Evolutionary conservation across 495 filamentous ascomycete genomes (phyloP).

Genomic region (Neurospora sublineolata): DNA sequence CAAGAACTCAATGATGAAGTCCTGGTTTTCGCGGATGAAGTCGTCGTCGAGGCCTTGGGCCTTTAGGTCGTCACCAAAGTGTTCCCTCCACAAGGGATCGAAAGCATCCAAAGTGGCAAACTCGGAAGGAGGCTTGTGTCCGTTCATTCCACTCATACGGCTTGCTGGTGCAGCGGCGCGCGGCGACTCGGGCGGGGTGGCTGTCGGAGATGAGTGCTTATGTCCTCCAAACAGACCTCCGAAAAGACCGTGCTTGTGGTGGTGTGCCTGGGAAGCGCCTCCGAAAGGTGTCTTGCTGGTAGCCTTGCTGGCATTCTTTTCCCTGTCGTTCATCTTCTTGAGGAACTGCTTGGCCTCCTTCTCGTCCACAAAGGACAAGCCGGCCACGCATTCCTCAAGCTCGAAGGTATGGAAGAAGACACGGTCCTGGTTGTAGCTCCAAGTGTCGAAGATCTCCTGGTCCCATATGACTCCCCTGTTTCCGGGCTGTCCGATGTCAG

Average conservation of each 20-base stretch:
- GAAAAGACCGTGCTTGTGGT: conserved; percentile 38
- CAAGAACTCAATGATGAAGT: conserved; percentile 89
- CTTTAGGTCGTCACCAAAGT: conserved; percentile 66
- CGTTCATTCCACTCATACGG: conserved; percentile 32
- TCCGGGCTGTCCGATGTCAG: conserved; percentile 45
- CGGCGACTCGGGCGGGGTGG: conserved; percentile 38
- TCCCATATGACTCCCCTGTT: conserved; percentile 93
- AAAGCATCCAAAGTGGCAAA: conserved; percentile 64
- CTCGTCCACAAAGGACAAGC: conserved; percentile 84
- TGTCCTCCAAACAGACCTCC: conserved; percentile 61
- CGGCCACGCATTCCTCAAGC: conserved; percentile 79
- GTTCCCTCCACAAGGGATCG: conserved; percentile 74
- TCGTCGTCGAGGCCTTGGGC: conserved; percentile 87
- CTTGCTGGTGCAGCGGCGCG: conserved; percentile 36
- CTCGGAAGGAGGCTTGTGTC: conserved; percentile 30
- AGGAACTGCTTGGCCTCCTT: conserved; percentile 91
- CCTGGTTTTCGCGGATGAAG: conserved; percentile 81
- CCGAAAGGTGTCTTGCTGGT: conserved; percentile 70
- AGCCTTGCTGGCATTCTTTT: conserved; percentile 84
- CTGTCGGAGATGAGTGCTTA: conserved; percentile 49
- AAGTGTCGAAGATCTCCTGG: conserved; percentile 91
- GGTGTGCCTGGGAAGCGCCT: conserved; percentile 34
- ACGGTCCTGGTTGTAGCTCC: conserved; percentile 88
- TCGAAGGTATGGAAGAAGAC: conserved; percentile 97
- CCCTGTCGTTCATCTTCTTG: conserved; percentile 87